Base-by-base conservation (phyloP, 73 alveolate genomes). In the Symbiodinium pilosum region DNA sequence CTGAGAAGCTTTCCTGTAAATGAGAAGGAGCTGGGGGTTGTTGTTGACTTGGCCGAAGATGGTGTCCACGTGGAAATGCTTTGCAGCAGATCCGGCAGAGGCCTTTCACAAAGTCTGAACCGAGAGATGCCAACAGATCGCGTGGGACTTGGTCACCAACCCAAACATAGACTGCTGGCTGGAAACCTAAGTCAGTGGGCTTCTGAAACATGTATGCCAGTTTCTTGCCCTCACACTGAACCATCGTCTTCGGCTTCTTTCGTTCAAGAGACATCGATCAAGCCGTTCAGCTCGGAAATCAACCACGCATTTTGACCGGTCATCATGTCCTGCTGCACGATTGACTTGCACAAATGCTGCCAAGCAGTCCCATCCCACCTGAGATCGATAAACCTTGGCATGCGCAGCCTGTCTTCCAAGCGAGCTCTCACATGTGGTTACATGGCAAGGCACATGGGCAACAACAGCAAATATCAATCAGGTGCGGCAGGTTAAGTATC, bases 41-140 rank as follows among this genome's bases (percentile, higher is more conserved):
- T 32, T 26, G 77, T 64, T 36, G 77, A 64, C 11, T 32, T 64
- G 77, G 59, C 14, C 59, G 59, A 85, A 36, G 85, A 59, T 56
- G 94, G 94, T 30, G 77, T 64, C 77, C 77, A 91, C 4, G 88
- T 30, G 14, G 97, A 41, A n/a, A 91, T 69, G 20, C 88, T 69
- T 43, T 91, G 97, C 26, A 91, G 97, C 88, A 91, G 77, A 34
- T 91, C 97, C 30, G 97, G 97, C 1, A 91, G 75, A 30, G 97
- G 97, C 97, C 97, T 91, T 26, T 42, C 9, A 7, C 8, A 69
- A 28, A 36, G 7, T 9, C 54, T 83, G 68, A 18, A 54, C 26
- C 68, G 21, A 16, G 68, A 12, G 12, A 8, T 39, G 56, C 38
- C 88, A 38, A 11, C n/a, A n/a, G n/a, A n/a, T 83, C 40, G 32